Evolutionary conservation across 768 basidiomycete species (phyloP), one percentile per base, ranked within the genome.

Genomic region (Dentipellis fragilis): DNA sequence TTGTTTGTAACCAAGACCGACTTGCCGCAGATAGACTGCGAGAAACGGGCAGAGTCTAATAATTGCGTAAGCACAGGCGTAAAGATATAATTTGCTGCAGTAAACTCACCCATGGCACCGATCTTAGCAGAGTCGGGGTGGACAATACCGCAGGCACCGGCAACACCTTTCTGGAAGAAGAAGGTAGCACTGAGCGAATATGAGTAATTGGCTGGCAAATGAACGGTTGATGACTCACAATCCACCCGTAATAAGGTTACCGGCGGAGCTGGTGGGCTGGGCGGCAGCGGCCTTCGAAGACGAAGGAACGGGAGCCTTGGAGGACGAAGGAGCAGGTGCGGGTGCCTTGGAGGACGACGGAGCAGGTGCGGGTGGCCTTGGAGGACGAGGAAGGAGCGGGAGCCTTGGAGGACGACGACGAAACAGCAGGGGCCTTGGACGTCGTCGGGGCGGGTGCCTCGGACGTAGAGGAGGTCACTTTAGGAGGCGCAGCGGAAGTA

Each of bases 71-170:
- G 29, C 29, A 29, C 29, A 6, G 29, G 29, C 29, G 6, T 6
- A 29, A 6, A 29, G 29, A 6, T 29, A 29, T 29, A 29, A 29
- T 29, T 6, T 29, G 29, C 29, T 29, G 29, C 6, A 29, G 29
- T 3, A 29, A 29, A 9, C 78, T 62, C 61, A 80, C 85, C 78
- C 22, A 89, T 77, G 38, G 87, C 87, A 62, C 75, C 81, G 62
- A 89, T 76, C 38, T 73, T 51, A 61, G 73, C 83, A 23, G 12
- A 62, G 69, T 95, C 93, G 2, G 64, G 56, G 75, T 81, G 67
- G 36, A 71, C 63, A 34, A 53, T 60, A 47, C 93, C 94, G 68
- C 94, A 96, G 6, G 89, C 87, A 54, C 93, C 93, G 8, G 87
- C 73, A 39, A 74, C 74, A 49, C 85, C 87, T 49, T 79, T 71